A percentile compares a stretch with the other conserved stretches of the same genome.
These are phyloP conservation scores for Pyrenochaeta sp. DNA, from an alignment of 2,329 filamentous ascomycete species.

Conservation along the genomic window DNA sequence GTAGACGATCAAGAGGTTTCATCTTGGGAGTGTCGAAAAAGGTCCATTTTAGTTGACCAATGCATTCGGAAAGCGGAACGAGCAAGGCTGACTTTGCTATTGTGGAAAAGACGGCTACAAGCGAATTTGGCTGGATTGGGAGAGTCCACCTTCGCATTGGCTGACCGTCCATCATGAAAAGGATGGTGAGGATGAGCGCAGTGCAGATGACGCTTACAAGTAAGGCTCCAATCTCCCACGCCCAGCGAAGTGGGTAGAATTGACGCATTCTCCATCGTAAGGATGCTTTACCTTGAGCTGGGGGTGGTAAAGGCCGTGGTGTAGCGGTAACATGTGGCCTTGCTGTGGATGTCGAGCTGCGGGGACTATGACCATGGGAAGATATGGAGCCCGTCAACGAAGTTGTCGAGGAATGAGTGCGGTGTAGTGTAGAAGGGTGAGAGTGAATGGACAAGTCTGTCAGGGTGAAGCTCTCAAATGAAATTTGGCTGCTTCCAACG, in stretches of 20 bases:
- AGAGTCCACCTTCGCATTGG: conserved; percentile 7
- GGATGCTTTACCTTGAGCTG: no score
- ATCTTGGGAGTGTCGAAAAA: conserved; percentile 17
- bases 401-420: no score
- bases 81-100: conserved; percentile 36
- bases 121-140: conserved; percentile 14
- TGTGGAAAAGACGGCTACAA: conserved; percentile 29
- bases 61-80: conserved; percentile 27
- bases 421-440: no score
- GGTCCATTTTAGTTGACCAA: conserved; percentile 41
- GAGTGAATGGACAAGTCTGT: no score
- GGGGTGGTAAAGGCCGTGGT: no score
- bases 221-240: conserved; percentile 4
- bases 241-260: conserved; percentile 6
- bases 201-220: not conserved
- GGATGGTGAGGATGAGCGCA: not conserved
- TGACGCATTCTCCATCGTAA: no score
- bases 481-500: no score
- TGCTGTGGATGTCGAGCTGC: no score
- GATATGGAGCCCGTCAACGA: no score
- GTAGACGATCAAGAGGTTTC: conserved; percentile 28
- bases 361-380: no score
- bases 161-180: conserved; percentile 5
- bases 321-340: no score
- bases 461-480: no score